Conservation (phyloP, 73 alveolate species). For the Stentor roeselii region DNA sequence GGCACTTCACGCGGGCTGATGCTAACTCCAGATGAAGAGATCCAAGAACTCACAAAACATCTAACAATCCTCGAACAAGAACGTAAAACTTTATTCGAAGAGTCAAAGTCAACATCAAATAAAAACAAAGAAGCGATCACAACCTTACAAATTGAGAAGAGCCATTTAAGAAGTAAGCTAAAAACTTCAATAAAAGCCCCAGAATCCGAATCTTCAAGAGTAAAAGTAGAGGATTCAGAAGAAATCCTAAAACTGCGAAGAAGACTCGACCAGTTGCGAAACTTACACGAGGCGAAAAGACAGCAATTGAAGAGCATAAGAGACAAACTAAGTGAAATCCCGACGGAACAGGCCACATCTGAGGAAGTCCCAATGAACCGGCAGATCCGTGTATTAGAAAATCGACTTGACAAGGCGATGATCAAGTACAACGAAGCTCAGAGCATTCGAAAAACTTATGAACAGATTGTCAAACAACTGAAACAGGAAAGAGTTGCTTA, state of each 20-base stretch:
- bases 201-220: constrained; percentile 23
- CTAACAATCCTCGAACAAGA: constrained; percentile 48
- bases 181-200: constrained; percentile 34
- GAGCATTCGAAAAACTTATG: constrained; percentile 80
- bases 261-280: constrained; percentile 42
- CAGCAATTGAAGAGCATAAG: constrained; percentile 36
- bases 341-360: constrained; percentile 30
- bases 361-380: constrained; percentile 92
- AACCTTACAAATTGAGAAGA: constrained; percentile 48
- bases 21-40: constrained; percentile 47
- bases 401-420: constrained; percentile 82
- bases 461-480: constrained; percentile 79
- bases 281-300: constrained; percentile 28
- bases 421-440: constrained; percentile 86
- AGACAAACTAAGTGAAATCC: constrained; percentile 52
- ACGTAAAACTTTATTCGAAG: constrained; percentile 46
- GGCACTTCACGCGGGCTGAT: background rate
- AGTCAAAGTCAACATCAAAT: constrained; percentile 30
- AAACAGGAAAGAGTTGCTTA: constrained; percentile 99
- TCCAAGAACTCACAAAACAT: constrained; percentile 47
- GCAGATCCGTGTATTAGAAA: constrained; percentile 85
- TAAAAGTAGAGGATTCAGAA: constrained; percentile 38
- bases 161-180: constrained; percentile 52
- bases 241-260: constrained; percentile 49
- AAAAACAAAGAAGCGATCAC: constrained; percentile 47